Evolutionary conservation across 164 flowering plant species (phyloP), one percentile per base, ranked within the genome.

Genomic region (Brasenia schreberi): DNA sequence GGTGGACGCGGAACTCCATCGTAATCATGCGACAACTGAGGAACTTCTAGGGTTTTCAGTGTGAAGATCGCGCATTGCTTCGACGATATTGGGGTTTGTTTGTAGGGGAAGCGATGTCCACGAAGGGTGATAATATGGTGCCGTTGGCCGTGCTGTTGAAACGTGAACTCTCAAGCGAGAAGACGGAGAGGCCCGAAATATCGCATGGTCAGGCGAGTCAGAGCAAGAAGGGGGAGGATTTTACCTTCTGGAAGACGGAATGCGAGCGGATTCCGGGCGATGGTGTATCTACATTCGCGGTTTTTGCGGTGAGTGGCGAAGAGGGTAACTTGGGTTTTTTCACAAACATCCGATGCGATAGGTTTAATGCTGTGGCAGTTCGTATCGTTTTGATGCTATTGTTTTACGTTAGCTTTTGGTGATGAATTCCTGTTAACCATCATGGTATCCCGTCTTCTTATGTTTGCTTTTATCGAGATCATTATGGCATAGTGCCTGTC

Each of bases 201-300:
- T 18, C 69, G 4, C 78, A 87, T 67, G 97, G 98, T 19, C 91
- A 90, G 75, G 96, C 93, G 11, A 77, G 71, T 66, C 97, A 92
- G 72, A 87, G 90, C 82, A 95, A 95, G 87, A 95, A 95, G 74
- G 98, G 99, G 39, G 99, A 95, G 79, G 99, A 95, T 62, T 92
- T 79, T 49, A 90, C 95, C 0, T 69, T 95, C 43, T 61, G 84
- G 59, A 90, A 95, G 81, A 82, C 90, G 0, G 97, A 87, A 70
- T 88, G 98, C 67, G 82, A 95, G 67, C 78, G 96, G 42, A 64
- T 82, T 5, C 76, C 84, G 11, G 97, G 88, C 18, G 97, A 92
- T 81, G 97, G 92, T 9, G 73, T 81, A 59, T 74, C 90, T 53
- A 88, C 98, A 0, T 95, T 82, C 76, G 86, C 94, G 7, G 97